Evolutionary conservation across 1,284 basidiomycete species (phyloP).

Genomic region (Waitea zeae): DNA sequence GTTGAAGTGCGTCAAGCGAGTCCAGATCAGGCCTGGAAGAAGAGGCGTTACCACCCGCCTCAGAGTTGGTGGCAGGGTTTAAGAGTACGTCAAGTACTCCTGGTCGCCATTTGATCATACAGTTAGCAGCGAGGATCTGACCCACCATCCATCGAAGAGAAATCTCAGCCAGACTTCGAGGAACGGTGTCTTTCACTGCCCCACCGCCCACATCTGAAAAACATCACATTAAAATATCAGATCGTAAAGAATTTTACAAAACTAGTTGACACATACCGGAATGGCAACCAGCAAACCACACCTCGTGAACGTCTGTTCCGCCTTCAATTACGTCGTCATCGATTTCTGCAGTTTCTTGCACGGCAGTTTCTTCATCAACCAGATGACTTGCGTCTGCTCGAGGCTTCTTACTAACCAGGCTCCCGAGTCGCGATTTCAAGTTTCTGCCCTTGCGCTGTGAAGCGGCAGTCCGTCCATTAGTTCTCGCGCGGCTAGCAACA

Average conservation of each 20-base stretch:
- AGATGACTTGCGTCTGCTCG: background rate
- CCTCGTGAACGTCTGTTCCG: slow-evolving; percentile 2
- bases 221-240: background rate
- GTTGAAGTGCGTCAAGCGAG: slow-evolving; percentile 13
- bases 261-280: slow-evolving; percentile 15
- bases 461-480: background rate
- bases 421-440: background rate
- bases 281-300: slow-evolving; percentile 3
- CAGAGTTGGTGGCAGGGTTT: slow-evolving; percentile 22
- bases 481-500: background rate
- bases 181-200: slow-evolving; percentile 22
- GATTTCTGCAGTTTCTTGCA: background rate
- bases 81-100: slow-evolving; percentile 39
- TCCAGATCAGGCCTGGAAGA: slow-evolving; percentile 5
- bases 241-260: background rate
- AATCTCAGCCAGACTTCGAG: slow-evolving; percentile 33
- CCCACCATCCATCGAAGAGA: slow-evolving; percentile 63
- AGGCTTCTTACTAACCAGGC: background rate
- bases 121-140: slow-evolving; percentile 24
- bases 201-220: slow-evolving; percentile 45
- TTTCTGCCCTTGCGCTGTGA: background rate
- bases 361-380: background rate
- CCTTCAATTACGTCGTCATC: background rate
- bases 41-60: slow-evolving; percentile 9
- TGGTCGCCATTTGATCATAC: too few relatives aligned